Evolutionary conservation across 1,284 basidiomycete genomes (phyloP).

Genomic region (Cerioporus squamosus): DNA sequence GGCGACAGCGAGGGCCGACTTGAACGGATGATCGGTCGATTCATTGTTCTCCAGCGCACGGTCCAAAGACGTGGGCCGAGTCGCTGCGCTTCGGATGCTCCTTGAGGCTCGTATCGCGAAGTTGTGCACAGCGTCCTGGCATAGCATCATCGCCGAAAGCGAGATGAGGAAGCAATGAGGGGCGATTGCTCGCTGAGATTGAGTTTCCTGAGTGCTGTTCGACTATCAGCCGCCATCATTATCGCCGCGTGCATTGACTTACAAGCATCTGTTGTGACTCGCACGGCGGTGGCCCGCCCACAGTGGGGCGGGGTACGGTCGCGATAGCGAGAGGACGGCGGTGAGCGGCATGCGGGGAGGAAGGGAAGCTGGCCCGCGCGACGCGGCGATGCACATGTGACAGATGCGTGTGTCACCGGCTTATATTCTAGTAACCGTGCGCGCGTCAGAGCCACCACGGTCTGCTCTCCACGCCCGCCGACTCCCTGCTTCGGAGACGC

Average conservation of each 20-base stretch:
- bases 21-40: too few species aligned
- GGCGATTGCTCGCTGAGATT: not conserved
- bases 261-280: too few species aligned
- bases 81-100: too few species aligned
- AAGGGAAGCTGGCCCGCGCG: not conserved
- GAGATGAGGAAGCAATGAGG: not conserved
- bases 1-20: too few species aligned
- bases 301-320: not conserved
- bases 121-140: not conserved
- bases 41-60: too few species aligned
- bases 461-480: not conserved
- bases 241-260: too few species aligned
- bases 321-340: not conserved
- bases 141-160: not conserved
- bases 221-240: not conserved
- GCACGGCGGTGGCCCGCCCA: not conserved
- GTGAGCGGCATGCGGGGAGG: not conserved
- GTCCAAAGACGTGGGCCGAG: too few species aligned
- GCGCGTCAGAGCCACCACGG: not conserved
- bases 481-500: not conserved
- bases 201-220: not conserved
- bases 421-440: not conserved
- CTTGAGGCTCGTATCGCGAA: not conserved
- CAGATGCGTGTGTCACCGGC: slow-evolving; percentile 9
- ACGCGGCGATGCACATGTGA: slow-evolving; percentile 11